These are phyloP conservation scores for Cardiospermum halicacabum DNA, from an alignment of 345 rosid species.

Conservation along the genomic window DNA sequence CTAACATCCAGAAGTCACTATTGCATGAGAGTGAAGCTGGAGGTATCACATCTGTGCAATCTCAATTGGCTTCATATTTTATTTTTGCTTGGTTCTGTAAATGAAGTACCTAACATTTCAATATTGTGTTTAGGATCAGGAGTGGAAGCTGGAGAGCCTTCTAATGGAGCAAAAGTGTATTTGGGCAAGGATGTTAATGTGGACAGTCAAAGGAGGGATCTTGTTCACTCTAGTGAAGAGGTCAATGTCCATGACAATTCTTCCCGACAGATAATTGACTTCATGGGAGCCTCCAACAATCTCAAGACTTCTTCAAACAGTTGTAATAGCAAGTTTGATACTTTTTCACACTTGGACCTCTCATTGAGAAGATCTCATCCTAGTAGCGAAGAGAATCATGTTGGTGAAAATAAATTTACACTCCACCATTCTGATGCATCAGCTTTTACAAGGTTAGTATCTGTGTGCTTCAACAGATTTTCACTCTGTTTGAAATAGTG, in stretches of 20 bases:
- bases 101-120: conserved; percentile 14
- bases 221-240: conserved; percentile 15
- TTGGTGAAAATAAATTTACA: conserved; percentile 40
- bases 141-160: conserved; percentile 20
- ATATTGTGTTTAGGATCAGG: conserved; percentile 18
- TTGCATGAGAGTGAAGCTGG: conserved; percentile 28
- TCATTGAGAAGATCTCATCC: conserved; percentile 57
- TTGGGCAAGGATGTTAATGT: conserved; percentile 20
- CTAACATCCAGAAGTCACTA: conserved; percentile 20
- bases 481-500: background rate
- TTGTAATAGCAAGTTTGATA: conserved; percentile 33
- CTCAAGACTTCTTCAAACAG: conserved; percentile 26
- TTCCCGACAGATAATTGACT: conserved; percentile 59
- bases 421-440: conserved; percentile 79
- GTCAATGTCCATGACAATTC: conserved; percentile 22
- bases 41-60: conserved; percentile 26
- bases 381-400: conserved; percentile 35
- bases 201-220: conserved; percentile 26
- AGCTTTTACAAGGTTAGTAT: conserved; percentile 71
- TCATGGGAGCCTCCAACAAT: conserved; percentile 56
- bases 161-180: conserved; percentile 5
- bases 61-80: conserved; percentile 8
- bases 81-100: background rate
- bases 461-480: conserved; percentile 3
- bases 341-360: conserved; percentile 59